Evolutionary conservation across 1,284 basidiomycete species (phyloP), one percentile per base, ranked within the genome.

Genomic region (Ustilago loliicola): DNA sequence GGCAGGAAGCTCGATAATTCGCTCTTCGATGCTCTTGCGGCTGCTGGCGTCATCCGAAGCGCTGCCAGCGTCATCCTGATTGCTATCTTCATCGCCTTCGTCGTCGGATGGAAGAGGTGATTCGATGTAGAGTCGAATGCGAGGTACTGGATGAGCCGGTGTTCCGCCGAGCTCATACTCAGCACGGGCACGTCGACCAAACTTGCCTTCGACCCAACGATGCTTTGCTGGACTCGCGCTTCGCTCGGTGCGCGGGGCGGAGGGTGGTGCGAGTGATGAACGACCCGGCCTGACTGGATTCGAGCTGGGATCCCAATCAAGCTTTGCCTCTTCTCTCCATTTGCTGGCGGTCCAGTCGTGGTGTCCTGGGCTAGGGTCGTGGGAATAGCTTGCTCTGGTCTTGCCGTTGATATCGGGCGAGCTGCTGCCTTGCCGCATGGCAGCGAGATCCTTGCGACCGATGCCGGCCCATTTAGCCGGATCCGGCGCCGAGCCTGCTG

Each of bases 121-220:
- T 55, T 84, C 82, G 66, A 84, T 77, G 61, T 73, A 77, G 34
- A 87, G 82, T 30, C 83, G 82, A 56, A 87, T 87, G 21, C 87
- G 81, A 8, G 87, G 87, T 27, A 83, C 71, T 0, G 87, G 87
- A 29, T 85, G 72, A 25, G 85, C 85, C 4, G 80, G 75, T 0
- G 86, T 87, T 0, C 87, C 87, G 21, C 81, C 86, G 0, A 88
- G 76, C 67, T 88, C 86, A 68, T 88, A 88, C 53, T 86, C 86
- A 2, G 87, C 87, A 52, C 83, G 74, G 9, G 86, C 87, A 19
- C 86, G 66, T 23, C 87, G 61, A 21, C 83, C 85, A 17, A 74
- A 60, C 57, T 81, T 75, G 54, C 83, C 76, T 73, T 86, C 60
- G 29, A 83, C 72, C 84, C 86, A 79, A 42, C 82, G 65, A 34